Base-by-base conservation (phyloP, 164 flowering plant genomes). In the Magnolia kwangsiensis region DNA sequence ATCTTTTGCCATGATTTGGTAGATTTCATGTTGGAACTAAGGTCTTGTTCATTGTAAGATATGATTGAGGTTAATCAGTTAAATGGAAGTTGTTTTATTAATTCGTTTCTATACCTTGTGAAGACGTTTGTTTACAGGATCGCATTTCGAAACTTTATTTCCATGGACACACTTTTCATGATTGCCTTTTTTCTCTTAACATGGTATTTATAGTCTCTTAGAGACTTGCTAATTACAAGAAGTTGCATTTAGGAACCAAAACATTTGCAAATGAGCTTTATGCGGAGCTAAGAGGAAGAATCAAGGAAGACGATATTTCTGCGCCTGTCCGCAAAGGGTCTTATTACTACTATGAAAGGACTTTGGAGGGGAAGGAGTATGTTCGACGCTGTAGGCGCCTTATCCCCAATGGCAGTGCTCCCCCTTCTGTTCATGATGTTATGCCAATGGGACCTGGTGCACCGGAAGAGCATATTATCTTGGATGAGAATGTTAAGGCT, bases 281-380 rank as follows among this genome's bases (percentile, higher is more conserved):
- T 83, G 82, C 82, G 51, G 98, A 95, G 83, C 86, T 93, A 50
- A 84, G 89, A 82, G 92, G 94, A 23, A 83, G 98, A 68, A 86
- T 95, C 72, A 91, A 95, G 85, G 97, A 95, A 80, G 97, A 90
- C 82, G 98, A 95, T 79, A 81, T 93, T 68, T 85, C 94, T 69
- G 96, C 87, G n/a, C 98, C 98, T 9, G 1, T 49, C 9, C 87
- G 96, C 13, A 83, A 81, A 80, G 98, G 97, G 71, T 61, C 83
- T 69, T 93, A 87, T 82, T 95, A 90, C 76, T 93, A 95, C 73
- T 93, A 95, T 50, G 70, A 78, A 27, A 89, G 88, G 80, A 95
- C 86, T 19, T 80, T 91, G 84, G 80, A 91, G 72, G 97, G 96
- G 45, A 88, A 90, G 83, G 97, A 95, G 84, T 95, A 95, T 81